phyloP scores from a whole-genome alignment of 257 asterid species.

The Prunella vulgaris region DNA sequence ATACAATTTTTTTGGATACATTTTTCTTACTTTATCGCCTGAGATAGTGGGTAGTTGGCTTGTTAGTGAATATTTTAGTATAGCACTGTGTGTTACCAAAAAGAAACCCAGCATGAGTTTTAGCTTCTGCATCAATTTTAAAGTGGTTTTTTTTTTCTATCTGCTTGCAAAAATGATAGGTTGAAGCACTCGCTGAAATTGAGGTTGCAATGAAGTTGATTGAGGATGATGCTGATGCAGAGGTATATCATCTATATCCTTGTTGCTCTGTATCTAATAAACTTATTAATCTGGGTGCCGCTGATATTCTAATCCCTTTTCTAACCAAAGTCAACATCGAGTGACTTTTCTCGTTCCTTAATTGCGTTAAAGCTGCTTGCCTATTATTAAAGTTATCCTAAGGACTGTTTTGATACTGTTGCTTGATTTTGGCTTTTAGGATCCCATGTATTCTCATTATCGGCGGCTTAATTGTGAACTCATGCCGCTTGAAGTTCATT shows the following conservation, averaged over 20 bases:
- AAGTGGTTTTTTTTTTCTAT: neutral
- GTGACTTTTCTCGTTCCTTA: neutral
- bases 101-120: neutral
- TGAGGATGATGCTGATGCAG: slow-evolving; percentile 48
- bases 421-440: slow-evolving; percentile 39
- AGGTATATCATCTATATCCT: slow-evolving; percentile 39
- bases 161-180: slow-evolving; percentile 44
- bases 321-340: too few species aligned
- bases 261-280: slow-evolving; percentile 9
- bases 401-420: slow-evolving; percentile 2
- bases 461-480: slow-evolving; percentile 75
- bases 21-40: neutral
- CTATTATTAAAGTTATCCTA: neutral
- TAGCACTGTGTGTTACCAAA: neutral
- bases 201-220: slow-evolving; percentile 89
- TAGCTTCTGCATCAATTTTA: slow-evolving; percentile 1
- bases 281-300: too few species aligned
- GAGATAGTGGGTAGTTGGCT: slow-evolving; percentile 4
- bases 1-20: neutral
- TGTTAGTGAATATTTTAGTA: neutral
- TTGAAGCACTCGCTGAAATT: slow-evolving; percentile 93
- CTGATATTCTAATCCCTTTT: too few species aligned
- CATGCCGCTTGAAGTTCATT: slow-evolving; percentile 57
- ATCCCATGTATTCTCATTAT: slow-evolving; percentile 77
- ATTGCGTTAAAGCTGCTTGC: neutral